Conservation (phyloP, 768 basidiomycete species). For the Pleurotus djamor region DNA sequence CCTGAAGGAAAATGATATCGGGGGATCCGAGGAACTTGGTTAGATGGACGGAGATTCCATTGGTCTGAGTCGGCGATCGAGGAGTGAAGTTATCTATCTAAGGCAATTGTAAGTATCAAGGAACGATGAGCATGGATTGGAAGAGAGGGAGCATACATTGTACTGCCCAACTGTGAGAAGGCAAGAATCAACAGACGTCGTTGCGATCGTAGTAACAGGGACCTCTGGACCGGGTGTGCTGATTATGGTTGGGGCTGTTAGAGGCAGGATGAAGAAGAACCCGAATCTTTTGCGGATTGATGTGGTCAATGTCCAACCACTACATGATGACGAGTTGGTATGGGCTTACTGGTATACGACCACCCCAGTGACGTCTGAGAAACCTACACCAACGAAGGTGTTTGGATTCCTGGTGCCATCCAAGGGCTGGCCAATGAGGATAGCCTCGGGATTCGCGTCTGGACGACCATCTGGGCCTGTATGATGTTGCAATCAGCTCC, state of each 20-base stretch:
- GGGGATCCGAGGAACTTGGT: conserved; percentile 46
- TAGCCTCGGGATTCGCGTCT: conserved; percentile 55
- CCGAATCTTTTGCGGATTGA: conserved; percentile 31
- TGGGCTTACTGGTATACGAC: conserved; percentile 47
- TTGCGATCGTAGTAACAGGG: conserved; percentile 37
- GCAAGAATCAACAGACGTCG: conserved; percentile 32
- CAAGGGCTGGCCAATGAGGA: conserved; percentile 52
- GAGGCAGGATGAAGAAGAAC: conserved; percentile 55
- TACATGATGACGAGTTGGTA: not conserved
- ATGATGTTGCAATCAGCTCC: not conserved
- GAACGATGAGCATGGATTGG: not conserved
- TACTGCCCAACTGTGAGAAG: conserved; percentile 56
- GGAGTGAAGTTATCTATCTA: conserved; percentile 60
- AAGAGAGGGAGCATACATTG: conserved; percentile 35
- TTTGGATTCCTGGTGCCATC: conserved; percentile 53
- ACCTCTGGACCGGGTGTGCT: conserved; percentile 29
- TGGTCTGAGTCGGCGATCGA: conserved; percentile 40
- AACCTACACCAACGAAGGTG: conserved; percentile 39
- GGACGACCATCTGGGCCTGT: conserved; percentile 48
- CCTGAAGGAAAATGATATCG: conserved; percentile 62
- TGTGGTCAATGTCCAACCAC: not conserved
- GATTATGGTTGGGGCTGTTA: conserved; percentile 49
- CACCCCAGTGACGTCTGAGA: conserved; percentile 54
- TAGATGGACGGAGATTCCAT: conserved; percentile 48
- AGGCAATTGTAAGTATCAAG: not conserved